Evolutionary conservation across 345 rosid genomes (phyloP).

Genomic region (Hibiscus mutabilis): DNA sequence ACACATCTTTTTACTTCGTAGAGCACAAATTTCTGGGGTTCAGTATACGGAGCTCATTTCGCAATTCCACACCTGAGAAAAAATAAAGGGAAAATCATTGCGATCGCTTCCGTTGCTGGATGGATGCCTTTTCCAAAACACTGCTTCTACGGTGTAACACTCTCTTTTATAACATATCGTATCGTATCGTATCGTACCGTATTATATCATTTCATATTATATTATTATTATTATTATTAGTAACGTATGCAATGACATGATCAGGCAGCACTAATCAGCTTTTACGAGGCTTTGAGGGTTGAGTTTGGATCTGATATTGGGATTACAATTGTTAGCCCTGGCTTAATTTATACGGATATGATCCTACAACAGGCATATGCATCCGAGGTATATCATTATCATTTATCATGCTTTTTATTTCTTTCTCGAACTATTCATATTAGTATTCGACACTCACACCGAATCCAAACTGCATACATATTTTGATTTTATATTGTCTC

Average conservation of each 20-base stretch:
- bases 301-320: slow-evolving; percentile 38
- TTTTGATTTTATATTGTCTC: too few relatives aligned
- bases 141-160: slow-evolving; percentile 36
- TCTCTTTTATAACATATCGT: background rate
- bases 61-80: slow-evolving; percentile 33
- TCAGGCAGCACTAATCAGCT: slow-evolving; percentile 41
- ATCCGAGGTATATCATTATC: slow-evolving; percentile 22
- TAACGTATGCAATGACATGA: background rate
- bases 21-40: slow-evolving; percentile 12
- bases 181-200: too few relatives aligned
- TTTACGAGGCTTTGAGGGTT: slow-evolving; percentile 38
- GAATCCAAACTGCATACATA: too few relatives aligned
- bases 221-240: background rate
- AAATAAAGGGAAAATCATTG: slow-evolving; percentile 44
- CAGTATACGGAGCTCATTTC: slow-evolving; percentile 1
- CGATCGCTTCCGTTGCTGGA: slow-evolving; percentile 33
- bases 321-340: slow-evolving; percentile 40
- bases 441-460: background rate
- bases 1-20: background rate
- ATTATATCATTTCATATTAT: too few relatives aligned
- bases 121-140: slow-evolving; percentile 42
- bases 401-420: background rate
- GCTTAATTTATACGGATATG: slow-evolving; percentile 32
- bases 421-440: background rate
- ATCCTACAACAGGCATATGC: slow-evolving; percentile 28